These are phyloP conservation scores for Phytophthora multivora DNA, from an alignment of 352 stramenopile species.

Conservation along the genomic window DNA sequence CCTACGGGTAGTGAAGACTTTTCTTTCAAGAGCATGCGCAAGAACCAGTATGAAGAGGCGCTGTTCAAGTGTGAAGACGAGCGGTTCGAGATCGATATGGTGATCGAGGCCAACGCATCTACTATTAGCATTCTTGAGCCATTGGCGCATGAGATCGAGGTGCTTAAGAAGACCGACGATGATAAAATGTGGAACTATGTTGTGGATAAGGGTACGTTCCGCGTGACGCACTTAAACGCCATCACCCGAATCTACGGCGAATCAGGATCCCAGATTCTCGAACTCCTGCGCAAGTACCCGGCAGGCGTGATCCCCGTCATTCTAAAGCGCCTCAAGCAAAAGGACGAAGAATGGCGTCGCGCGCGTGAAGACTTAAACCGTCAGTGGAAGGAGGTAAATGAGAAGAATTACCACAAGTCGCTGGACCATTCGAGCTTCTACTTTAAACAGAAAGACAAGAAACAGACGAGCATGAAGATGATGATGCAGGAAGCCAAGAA, in stretches of 20 bases:
- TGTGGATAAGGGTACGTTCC: slow-evolving; percentile 95
- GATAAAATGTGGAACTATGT: slow-evolving; percentile 89
- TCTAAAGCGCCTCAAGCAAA: slow-evolving; percentile 98
- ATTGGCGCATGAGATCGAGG: slow-evolving; percentile 94
- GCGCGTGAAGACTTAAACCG: slow-evolving; percentile 95
- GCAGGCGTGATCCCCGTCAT: slow-evolving; percentile 97
- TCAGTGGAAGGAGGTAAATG: slow-evolving; percentile 97
- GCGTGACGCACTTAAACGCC: slow-evolving; percentile 96
- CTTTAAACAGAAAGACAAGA: slow-evolving; percentile 99
- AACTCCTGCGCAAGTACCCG: slow-evolving; percentile 97
- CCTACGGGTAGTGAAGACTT: slow-evolving; percentile 99
- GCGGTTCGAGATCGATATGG: slow-evolving; percentile 92
- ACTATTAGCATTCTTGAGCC: slow-evolving; percentile 96
- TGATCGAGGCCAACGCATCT: slow-evolving; percentile 97
- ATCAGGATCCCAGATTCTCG: slow-evolving; percentile 87
- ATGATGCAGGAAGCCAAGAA: slow-evolving; percentile 91
- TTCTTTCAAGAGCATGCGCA: slow-evolving; percentile 98
- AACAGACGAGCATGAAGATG: slow-evolving; percentile 94
- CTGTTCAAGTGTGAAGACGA: slow-evolving; percentile 99
- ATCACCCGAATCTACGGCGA: slow-evolving; percentile 99
- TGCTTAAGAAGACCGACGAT: slow-evolving; percentile 77
- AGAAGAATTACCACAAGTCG: slow-evolving; percentile 99
- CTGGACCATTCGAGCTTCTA: slow-evolving; percentile 99
- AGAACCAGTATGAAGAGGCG: slow-evolving; percentile 99
- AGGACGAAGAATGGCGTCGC: slow-evolving; percentile 96